A percentile compares a stretch with the other conserved stretches of the same genome.
phyloP scores from a whole-genome alignment of 441 rosid species.

The Erodium moschatum region DNA sequence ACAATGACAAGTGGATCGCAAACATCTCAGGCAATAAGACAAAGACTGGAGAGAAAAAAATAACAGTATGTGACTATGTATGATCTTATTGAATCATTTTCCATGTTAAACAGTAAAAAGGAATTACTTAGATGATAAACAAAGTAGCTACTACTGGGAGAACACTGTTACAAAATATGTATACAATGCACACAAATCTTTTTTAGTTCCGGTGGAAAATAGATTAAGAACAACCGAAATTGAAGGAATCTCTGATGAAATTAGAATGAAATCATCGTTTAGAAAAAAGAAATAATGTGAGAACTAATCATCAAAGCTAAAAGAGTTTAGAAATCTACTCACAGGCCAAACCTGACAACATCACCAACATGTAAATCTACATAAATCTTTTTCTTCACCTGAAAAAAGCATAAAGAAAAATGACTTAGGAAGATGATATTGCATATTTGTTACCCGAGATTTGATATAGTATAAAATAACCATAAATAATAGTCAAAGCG shows the following conservation, averaged over 20 bases:
- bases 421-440: background rate
- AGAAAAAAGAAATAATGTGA: slow-evolving; percentile 18
- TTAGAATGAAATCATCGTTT: background rate
- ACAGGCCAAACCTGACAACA: slow-evolving; percentile 90
- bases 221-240: background rate
- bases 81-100: background rate
- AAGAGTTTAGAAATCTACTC: slow-evolving; percentile 26
- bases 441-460: background rate
- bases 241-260: background rate
- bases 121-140: slow-evolving; percentile 1
- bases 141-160: background rate
- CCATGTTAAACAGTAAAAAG: background rate
- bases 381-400: slow-evolving; percentile 60
- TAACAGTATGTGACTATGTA: background rate
- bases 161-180: background rate
- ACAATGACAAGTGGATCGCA: background rate
- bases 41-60: background rate
- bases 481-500: background rate
- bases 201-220: background rate
- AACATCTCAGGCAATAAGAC: background rate
- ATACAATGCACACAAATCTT: background rate
- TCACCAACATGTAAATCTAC: slow-evolving; percentile 80
- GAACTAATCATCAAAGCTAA: background rate
- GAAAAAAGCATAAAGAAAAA: slow-evolving; percentile 8
- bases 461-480: background rate